These are phyloP conservation scores for Pilasporangium apinafurcum DNA, from an alignment of 352 stramenopile genomes.

Conservation along the genomic window DNA sequence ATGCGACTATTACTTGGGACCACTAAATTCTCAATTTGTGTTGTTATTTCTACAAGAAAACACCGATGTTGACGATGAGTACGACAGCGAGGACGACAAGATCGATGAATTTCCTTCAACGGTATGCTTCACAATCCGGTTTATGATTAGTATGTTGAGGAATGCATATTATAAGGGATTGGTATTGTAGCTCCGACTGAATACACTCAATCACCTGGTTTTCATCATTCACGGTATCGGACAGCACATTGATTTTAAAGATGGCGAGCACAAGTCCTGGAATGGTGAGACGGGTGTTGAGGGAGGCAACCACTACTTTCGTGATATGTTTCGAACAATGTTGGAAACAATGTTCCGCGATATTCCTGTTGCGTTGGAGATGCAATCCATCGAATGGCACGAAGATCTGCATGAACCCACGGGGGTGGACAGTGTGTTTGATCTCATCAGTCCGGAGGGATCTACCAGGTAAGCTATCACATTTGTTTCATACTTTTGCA, in stretches of 20 bases:
- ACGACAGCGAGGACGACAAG: slow-evolving; percentile 56
- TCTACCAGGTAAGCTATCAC: slow-evolving; percentile 47
- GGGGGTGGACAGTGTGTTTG: slow-evolving; percentile 78
- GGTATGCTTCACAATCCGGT: slow-evolving; percentile 16
- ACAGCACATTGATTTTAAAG: slow-evolving; percentile 81
- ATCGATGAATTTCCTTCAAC: slow-evolving; percentile 66
- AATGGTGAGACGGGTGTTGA: slow-evolving; percentile 63
- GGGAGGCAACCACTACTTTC: slow-evolving; percentile 74
- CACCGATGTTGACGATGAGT: slow-evolving; percentile 10
- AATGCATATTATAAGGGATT: too few species aligned
- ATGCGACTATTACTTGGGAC: background rate
- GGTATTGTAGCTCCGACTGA: slow-evolving; percentile 46
- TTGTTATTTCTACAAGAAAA: background rate
- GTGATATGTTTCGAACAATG: slow-evolving; percentile 70
- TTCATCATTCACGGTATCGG: slow-evolving; percentile 87
- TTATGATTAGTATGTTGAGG: background rate
- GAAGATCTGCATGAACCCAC: slow-evolving; percentile 84
- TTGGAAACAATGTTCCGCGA: slow-evolving; percentile 77
- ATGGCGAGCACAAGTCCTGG: slow-evolving; percentile 78
- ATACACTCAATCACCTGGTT: slow-evolving; percentile 76
- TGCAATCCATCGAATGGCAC: slow-evolving; percentile 89
- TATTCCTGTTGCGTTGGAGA: slow-evolving; percentile 77
- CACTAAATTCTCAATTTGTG: background rate
- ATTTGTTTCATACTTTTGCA: background rate
- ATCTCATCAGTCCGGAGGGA: slow-evolving; percentile 77